A percentile compares a stretch with the other conserved stretches of the same genome.
Conservation (phyloP, 148 eudicot species). For the Spergularia marina region DNA sequence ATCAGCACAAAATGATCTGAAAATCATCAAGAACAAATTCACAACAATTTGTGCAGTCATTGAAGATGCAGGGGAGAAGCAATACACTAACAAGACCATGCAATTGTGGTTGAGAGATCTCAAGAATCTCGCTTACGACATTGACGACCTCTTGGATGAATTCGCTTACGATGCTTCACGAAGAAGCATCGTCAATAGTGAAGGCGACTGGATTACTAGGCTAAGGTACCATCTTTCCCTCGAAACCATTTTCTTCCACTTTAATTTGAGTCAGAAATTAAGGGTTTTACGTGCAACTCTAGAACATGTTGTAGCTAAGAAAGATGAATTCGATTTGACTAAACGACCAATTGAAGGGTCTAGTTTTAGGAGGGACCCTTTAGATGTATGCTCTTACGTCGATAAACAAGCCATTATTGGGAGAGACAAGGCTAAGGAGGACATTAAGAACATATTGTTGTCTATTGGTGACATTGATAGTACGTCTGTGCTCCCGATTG, state of each 20-base stretch:
- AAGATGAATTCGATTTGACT: conserved; percentile 20
- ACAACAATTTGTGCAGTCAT: neutral
- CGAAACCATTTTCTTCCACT: neutral
- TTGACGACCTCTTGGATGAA: conserved; percentile 10
- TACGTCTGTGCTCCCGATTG: conserved; percentile 22
- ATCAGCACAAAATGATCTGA: neutral
- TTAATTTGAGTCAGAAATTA: conserved; percentile 16
- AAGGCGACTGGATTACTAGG: neutral
- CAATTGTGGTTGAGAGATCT: conserved; percentile 10
- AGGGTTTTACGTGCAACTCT: conserved; percentile 13
- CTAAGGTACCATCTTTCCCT: conserved; percentile 24
- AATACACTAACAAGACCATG: conserved; percentile 5
- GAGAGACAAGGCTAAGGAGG: conserved; percentile 23
- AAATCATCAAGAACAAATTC: neutral
- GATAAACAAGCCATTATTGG: conserved; percentile 18
- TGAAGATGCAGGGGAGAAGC: conserved; percentile 8
- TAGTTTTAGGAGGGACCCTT: neutral
- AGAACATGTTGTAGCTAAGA: conserved; percentile 15
- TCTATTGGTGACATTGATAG: neutral
- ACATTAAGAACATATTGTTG: neutral
- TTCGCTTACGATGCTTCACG: conserved; percentile 6
- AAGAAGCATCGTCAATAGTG: neutral
- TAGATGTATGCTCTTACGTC: conserved; percentile 12
- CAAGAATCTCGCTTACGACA: conserved; percentile 9
- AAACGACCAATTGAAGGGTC: conserved; percentile 15